These are phyloP conservation scores for Avicennia marina DNA, from an alignment of 257 asterid genomes.

Conservation along the genomic window DNA sequence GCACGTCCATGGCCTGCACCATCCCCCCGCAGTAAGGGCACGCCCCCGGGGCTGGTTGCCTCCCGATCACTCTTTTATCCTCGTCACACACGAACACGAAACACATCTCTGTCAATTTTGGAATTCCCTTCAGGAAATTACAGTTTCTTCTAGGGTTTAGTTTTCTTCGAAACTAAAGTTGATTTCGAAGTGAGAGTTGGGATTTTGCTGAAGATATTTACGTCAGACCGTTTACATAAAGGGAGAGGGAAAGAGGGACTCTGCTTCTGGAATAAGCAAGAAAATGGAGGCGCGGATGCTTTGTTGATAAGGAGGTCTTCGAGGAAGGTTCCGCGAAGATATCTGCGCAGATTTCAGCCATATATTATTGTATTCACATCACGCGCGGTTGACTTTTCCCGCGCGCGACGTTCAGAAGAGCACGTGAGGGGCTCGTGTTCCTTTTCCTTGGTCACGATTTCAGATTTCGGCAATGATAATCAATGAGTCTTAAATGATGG, in stretches of 20 bases:
- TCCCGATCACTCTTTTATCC: slow-evolving; percentile 67
- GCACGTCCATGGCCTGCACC: slow-evolving; percentile 84
- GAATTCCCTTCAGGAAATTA: background rate
- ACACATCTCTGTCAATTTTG: slow-evolving; percentile 42
- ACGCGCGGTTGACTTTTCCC: too few relatives aligned
- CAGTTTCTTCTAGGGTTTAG: background rate
- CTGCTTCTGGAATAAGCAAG: slow-evolving; percentile 36
- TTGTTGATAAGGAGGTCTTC: background rate
- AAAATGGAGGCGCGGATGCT: background rate
- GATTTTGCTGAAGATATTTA: background rate
- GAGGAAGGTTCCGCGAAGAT: too few relatives aligned
- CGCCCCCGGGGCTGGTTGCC: slow-evolving; percentile 76
- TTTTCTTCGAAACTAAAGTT: background rate
- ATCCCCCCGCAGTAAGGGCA: slow-evolving; percentile 88
- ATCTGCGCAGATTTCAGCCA: too few relatives aligned
- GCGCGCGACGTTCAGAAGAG: too few relatives aligned
- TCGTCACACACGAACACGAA: slow-evolving; percentile 82
- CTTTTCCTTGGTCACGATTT: too few relatives aligned
- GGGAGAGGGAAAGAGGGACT: background rate
- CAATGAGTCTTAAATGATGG: too few relatives aligned
- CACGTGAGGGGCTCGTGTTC: too few relatives aligned
- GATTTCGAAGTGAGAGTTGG: background rate
- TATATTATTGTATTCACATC: too few relatives aligned
- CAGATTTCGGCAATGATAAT: too few relatives aligned
- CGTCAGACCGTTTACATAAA: slow-evolving; percentile 11